Conservation (phyloP, 208 protist species). For the Crithidia bombi region DNA sequence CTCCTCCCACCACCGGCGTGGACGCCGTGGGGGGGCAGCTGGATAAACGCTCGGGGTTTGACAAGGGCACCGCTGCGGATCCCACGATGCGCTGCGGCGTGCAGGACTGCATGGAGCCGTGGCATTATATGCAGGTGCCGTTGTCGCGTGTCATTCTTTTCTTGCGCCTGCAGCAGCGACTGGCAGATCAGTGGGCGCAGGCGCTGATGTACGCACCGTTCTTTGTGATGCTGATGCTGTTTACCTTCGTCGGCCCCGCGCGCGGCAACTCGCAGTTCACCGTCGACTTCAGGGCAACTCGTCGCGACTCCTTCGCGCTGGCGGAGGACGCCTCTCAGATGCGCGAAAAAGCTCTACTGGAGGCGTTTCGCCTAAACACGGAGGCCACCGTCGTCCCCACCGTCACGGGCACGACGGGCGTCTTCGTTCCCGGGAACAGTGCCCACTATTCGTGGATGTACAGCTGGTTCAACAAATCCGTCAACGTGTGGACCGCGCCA, state of each 20-base stretch:
- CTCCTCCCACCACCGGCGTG: background rate
- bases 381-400: constrained; percentile 6
- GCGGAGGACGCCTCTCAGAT: background rate
- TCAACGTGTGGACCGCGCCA: constrained; percentile 37
- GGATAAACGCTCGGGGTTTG: too few relatives aligned
- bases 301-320: constrained; percentile 11
- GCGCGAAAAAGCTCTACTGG: constrained; percentile 24
- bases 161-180: constrained; percentile 25
- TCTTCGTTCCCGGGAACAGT: constrained; percentile 39
- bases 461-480: constrained; percentile 38
- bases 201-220: constrained; percentile 32
- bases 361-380: constrained; percentile 46
- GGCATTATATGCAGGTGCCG: constrained; percentile 35
- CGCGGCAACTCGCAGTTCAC: background rate
- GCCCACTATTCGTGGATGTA: constrained; percentile 36
- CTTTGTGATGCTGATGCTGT: constrained; percentile 32
- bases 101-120: constrained; percentile 11
- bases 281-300: constrained; percentile 21
- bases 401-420: constrained; percentile 6
- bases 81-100: background rate
- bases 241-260: constrained; percentile 17
- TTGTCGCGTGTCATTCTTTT: constrained; percentile 30
- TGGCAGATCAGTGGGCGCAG: constrained; percentile 26
- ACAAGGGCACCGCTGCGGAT: background rate
- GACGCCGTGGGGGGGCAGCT: too few relatives aligned